Evolutionary conservation across 805 yeast species (phyloP), one percentile per base, ranked within the genome.

Genomic region (Lachancea cidri): DNA sequence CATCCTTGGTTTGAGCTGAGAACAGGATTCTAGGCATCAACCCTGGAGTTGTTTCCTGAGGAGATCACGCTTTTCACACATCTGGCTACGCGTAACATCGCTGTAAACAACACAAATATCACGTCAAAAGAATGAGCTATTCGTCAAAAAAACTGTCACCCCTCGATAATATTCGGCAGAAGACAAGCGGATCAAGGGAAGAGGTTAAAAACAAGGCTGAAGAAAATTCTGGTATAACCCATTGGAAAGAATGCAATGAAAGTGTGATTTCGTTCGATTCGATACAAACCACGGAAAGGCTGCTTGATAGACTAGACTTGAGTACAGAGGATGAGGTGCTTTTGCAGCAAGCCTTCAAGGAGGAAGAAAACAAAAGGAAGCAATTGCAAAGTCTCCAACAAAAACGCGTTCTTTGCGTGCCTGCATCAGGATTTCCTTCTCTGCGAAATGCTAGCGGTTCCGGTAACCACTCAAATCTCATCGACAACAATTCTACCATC

Each of bases 351-450:
- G 60, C 62, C 2, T 36, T 58, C 22, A 40, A 44, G 24, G 55
- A 53, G 36, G 54, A 52, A 17, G 50, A 50, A 22, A 55, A 44
- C 29, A 45, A 42, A 20, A 44, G 37, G 35, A 35, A 33, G 16
- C 29, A 29, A 17, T 34, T 35, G 24, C 17, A 37, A 14, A 29
- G 24, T 17, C 30, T 31, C 16, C 38, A 37, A 13, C 43, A 49
- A 27, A 46, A 42, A 3, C 54, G 52, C 7, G 37, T 44, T 8
- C 27, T 57, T 8, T 60, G 64, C 43, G 42, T 56, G 35, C 66
- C 66, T 2, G 66, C 66, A 4, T 54, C 63, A 1, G 55, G 52
- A n/a, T 62, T 62, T 29, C 61, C 57, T 11, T 60, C 64, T 4
- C 38, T 58, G 35, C 45, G 59, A 39, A 42, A 41, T 17, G 13